Percentiles rank a stretch among this genome's conserved stretches.
These are phyloP conservation scores for Globisporangium paddicum DNA, from an alignment of 352 stramenopile genomes.

Conservation along the genomic window DNA sequence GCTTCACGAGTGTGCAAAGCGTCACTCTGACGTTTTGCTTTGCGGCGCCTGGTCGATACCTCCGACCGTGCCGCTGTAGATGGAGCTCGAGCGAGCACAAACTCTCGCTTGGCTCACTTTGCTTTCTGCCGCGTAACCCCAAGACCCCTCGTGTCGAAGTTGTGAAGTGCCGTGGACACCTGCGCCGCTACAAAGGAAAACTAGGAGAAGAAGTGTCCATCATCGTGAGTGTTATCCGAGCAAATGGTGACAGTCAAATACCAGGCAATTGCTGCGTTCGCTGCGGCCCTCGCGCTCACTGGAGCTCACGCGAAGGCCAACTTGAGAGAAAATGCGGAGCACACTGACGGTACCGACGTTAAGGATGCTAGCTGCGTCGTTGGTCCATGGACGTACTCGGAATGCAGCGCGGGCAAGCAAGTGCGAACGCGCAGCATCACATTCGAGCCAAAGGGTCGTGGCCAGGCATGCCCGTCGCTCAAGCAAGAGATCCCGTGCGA, in stretches of 20 bases:
- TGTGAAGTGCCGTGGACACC: background rate
- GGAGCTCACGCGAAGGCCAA: background rate
- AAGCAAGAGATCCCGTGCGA: constrained; percentile 37
- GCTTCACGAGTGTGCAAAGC: background rate
- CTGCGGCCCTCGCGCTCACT: background rate
- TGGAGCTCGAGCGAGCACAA: background rate
- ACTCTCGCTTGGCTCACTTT: background rate
- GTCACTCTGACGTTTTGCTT: background rate
- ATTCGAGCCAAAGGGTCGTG: background rate
- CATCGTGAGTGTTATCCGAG: background rate
- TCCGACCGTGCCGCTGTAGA: background rate
- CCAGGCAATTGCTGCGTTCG: background rate
- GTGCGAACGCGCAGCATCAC: background rate
- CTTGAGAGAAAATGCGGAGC: background rate
- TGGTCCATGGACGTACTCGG: background rate
- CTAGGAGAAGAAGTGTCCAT: background rate
- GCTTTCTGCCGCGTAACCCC: background rate
- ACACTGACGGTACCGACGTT: background rate
- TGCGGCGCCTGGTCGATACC: background rate
- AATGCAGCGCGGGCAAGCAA: background rate
- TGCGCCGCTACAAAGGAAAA: background rate
- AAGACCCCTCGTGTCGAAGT: background rate
- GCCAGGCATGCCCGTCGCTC: constrained; percentile 7
- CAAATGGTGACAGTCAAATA: background rate
- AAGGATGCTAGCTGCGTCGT: constrained; percentile 1